A percentile compares a stretch with the other conserved stretches of the same genome.
phyloP scores from a whole-genome alignment of 202 grass and related monocot genomes.

The Alloteropsis angusta region DNA sequence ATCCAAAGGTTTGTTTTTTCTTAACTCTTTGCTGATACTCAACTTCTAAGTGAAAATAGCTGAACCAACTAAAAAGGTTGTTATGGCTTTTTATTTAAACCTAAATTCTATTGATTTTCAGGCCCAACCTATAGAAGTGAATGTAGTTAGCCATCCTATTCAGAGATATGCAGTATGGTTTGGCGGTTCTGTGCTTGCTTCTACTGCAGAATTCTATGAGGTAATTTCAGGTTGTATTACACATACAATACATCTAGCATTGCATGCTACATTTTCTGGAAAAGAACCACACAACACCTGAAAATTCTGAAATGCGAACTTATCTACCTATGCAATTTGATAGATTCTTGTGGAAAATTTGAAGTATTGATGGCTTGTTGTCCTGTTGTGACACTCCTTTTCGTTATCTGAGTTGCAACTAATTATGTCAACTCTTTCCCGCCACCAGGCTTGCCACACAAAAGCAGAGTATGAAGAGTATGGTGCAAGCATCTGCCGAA shows the following conservation, averaged over 20 bases:
- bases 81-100: neutral
- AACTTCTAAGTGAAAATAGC: neutral
- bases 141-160: constrained; percentile 88
- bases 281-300: constrained; percentile 9
- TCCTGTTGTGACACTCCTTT: neutral
- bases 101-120: constrained; percentile 26
- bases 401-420: neutral
- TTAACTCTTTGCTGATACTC: constrained; percentile 26
- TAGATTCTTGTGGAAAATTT: neutral
- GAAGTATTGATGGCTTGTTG: neutral
- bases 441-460: constrained; percentile 79
- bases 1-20: constrained; percentile 50
- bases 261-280: neutral
- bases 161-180: constrained; percentile 99
- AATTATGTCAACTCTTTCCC: neutral
- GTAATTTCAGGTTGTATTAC: constrained; percentile 46
- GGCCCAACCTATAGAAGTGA: constrained; percentile 97
- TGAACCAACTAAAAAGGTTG: neutral
- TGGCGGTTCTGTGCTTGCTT: constrained; percentile 97
- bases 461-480: constrained; percentile 99
- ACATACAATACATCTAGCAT: neutral
- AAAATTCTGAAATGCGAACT: neutral
- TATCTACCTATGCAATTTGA: neutral
- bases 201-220: constrained; percentile 89
- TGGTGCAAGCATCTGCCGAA: constrained; percentile 83